Base-by-base conservation (phyloP, 192 early-diverging fungal genomes). In the Entophlyctis luteolus region DNA sequence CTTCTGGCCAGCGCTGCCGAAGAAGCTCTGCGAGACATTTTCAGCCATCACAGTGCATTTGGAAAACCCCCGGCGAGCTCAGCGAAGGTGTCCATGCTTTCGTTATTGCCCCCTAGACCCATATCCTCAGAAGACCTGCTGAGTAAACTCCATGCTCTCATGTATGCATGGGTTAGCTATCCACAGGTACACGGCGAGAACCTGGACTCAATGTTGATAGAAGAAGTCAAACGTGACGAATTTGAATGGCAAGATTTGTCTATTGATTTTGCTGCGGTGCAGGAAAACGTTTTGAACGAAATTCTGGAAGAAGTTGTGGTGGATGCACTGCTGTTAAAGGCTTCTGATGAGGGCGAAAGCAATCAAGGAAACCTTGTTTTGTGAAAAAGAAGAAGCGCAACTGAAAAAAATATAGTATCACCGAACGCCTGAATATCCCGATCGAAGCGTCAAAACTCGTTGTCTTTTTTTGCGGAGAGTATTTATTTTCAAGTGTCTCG, bases 161-260 rank as follows among this genome's bases (percentile, higher is more conserved):
- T 78, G 0, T 4, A 23, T 1, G 45, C 25, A 4, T 74, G 72
- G 72, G 48, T 58, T 2, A 52, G 29, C 5, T 78, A 78, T 35
- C 38, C 59, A 23, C 72, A 78, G 25, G 14, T 39, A 25, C 48
- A 72, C 31, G 76, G 72, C 6, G 76, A 78, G 54, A 78, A 78
- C 47, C 62, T 78, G 28, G 76, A 78, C 46, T 50, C 65, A 12
- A 57, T 78, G 59, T 53, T 78, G 46, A 74, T 78, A 31, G 47
- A 55, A 10, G 53, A 71, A 35, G 70, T 78, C 32, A 69, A 70
- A 31, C 2, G 46, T 0, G 72, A 70, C 16, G 76, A 78, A 33
- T 25, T 42, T 18, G 37, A 35, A 4, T 78, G 76, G 76, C 57
- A 35, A 10, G 62, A 54, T 12, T 5, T 48, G 52, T 48, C 27